Base-by-base conservation (phyloP, 2,329 filamentous ascomycete genomes). In the Waltergamsia citrina region DNA sequence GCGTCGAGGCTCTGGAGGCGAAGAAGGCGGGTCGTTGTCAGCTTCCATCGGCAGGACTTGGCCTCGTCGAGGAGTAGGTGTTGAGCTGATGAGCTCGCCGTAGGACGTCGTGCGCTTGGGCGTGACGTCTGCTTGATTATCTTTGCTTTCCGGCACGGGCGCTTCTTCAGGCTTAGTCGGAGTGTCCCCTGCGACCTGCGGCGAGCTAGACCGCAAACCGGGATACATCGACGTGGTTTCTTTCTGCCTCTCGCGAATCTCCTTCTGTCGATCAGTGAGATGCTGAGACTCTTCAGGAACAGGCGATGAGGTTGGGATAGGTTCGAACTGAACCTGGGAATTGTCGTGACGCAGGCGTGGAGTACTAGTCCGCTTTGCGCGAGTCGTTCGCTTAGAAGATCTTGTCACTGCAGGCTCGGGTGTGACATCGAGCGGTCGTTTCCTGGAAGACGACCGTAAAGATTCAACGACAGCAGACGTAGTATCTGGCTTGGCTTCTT, bases 311-410 rank as follows among this genome's bases (percentile, higher is more conserved):
- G 77, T 74, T 20, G 73, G 69, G 30, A 90, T 80, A 0, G 75
- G 61, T 3, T 80, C 74, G 47, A 92, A 92, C 28, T 84, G 70
- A 18, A 93, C 70, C 48, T 93, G 86, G 1, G 85, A 93, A 54
- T 93, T 73, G 41, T 94, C 75, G 45, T 94, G 86, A 22, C 82
- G 74, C 19, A 79, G 63, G 38, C 71, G 73, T 14, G 69, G 63
- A 30, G 68, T 73, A 17, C 38, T 49, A 4, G 41, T 49, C 17
- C 45, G 15, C 43, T 33, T 53, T 55, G 27, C 27, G 16, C 28
- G 19, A 21, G 32, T 28, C 7, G 25, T 9, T 7, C 28, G 32
- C 16, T 31, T 35, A 12, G 27, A 17, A 15, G 15, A 12, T 22
- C 10, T 21, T 14, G 15, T 16, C 22, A 11, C 25, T 8, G 9